Evolutionary conservation across 2,329 filamentous ascomycete genomes (phyloP).

Genomic region (Aspergillus aculeatus): DNA sequence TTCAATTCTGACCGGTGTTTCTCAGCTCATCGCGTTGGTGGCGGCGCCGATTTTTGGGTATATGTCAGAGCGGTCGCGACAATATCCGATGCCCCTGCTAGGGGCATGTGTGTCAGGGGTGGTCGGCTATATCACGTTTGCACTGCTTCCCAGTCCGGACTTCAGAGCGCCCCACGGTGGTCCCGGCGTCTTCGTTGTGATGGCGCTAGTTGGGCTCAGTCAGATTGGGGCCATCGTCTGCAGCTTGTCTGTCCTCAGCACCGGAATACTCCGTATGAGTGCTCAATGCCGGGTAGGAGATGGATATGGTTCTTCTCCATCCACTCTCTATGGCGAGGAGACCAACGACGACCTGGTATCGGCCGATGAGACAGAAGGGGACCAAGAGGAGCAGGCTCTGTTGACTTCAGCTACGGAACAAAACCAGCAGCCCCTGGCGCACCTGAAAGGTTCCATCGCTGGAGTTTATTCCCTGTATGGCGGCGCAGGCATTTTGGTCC

Average conservation of each 20-base stretch:
- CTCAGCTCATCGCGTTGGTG: conserved; percentile 80
- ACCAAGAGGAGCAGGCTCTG: conserved; percentile 34
- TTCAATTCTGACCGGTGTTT: conserved; percentile 81
- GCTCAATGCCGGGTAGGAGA: neutral
- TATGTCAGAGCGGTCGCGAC: conserved; percentile 66
- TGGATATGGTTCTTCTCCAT: neutral
- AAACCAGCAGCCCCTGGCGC: conserved; percentile 40
- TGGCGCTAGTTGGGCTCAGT: conserved; percentile 79
- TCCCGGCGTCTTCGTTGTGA: conserved; percentile 69
- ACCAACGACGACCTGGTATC: conserved; percentile 7
- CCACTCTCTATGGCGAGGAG: neutral
- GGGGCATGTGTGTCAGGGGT: conserved; percentile 71
- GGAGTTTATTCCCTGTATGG: conserved; percentile 91
- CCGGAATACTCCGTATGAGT: conserved; percentile 64
- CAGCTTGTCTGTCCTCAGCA: conserved; percentile 82
- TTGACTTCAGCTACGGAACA: conserved; percentile 21
- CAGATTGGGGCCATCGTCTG: conserved; percentile 97
- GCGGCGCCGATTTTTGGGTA: conserved; percentile 87
- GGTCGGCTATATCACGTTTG: conserved; percentile 73
- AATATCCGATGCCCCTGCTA: conserved; percentile 72
- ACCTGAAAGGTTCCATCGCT: conserved; percentile 88
- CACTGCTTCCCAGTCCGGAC: conserved; percentile 74
- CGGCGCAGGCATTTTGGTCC: conserved; percentile 80
- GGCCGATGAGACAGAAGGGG: conserved; percentile 7
- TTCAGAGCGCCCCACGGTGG: conserved; percentile 67